Base-by-base conservation (phyloP, 768 basidiomycete genomes). In the Termitomyces sp. region DNA sequence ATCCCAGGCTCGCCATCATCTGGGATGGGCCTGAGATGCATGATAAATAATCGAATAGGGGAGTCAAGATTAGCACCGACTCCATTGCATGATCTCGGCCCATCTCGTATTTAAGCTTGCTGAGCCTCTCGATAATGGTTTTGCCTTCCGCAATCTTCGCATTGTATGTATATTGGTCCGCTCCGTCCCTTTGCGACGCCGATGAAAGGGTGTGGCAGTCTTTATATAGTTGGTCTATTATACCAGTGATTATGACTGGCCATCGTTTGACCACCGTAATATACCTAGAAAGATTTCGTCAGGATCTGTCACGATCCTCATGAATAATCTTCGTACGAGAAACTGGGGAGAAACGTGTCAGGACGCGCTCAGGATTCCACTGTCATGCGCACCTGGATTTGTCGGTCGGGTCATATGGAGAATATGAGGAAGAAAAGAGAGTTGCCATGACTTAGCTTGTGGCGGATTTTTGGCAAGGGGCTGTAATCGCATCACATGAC, bases 41-140 rank as follows among this genome's bases (percentile, higher is more conserved):
- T 10, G 57, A 55, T 37, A 22, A 60, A 47, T 29, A 16, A 51
- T 42, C 16, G 50, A 57, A 9, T 16, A 13, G 13, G 1, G 6
- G 29, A 28, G 47, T 50, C 16, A 41, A 39, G 24, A 18, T 9
- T 51, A 46, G 49, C 8, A 67, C 83, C 68, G 65, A 92, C 92
- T 84, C 78, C 56, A 94, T 68, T 26, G 75, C 66, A 52, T 81
- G 81, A 70, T 96, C 87, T 60, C 89, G 78, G 0, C 83, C 86
- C 90, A 97, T 95, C 66, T 88, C 84, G 71, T 94, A 91, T 73
- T 96, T 98, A 59, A 98, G 72, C 68, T 82, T 81, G 65, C 86
- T 84, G 50, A 90, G 75, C 66, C 81, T 77, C 57, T 82, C 79
- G 54, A 98, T 93, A 59, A 97, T 84, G 15, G 64, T 74, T 66